Conservation (phyloP, 2,329 filamentous ascomycete species). For the Alternaria gaisen region DNA sequence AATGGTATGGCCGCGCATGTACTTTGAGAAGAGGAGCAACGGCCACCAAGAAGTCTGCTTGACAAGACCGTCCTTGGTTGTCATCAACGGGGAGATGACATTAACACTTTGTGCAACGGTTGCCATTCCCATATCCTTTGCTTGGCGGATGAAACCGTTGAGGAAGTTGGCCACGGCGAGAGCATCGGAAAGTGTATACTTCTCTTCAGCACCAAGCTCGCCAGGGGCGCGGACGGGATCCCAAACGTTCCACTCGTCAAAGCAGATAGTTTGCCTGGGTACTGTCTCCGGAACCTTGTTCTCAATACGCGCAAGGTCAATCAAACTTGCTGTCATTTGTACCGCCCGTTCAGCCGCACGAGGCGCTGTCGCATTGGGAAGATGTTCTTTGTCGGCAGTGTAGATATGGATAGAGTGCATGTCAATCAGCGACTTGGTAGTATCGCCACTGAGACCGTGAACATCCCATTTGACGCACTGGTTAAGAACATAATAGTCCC, state of each 20-base stretch:
- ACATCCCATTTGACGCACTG: constrained; percentile 67
- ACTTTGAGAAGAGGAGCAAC: constrained; percentile 71
- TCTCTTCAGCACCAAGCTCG: constrained; percentile 75
- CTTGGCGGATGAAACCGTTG: constrained; percentile 79
- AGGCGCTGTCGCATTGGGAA: constrained; percentile 62
- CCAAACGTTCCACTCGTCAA: constrained; percentile 89
- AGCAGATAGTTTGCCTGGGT: constrained; percentile 76
- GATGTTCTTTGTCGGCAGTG: constrained; percentile 65
- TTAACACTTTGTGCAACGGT: constrained; percentile 82
- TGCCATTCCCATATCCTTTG: constrained; percentile 76
- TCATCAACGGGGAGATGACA: constrained; percentile 81
- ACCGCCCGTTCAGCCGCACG: constrained; percentile 77
- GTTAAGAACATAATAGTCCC: constrained; percentile 78
- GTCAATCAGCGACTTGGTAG: constrained; percentile 67
- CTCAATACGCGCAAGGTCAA: constrained; percentile 77
- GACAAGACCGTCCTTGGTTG: constrained; percentile 67
- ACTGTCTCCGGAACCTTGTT: constrained; percentile 67
- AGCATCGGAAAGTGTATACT: constrained; percentile 75
- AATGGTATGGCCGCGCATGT: constrained; percentile 77
- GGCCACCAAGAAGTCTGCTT: constrained; percentile 82
- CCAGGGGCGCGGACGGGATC: constrained; percentile 76
- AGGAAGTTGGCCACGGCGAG: constrained; percentile 79
- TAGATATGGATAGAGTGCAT: constrained; percentile 87
- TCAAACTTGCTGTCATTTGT: constrained; percentile 71
- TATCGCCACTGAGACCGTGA: constrained; percentile 59